Base-by-base conservation (phyloP, 768 basidiomycete genomes). In the Lepiota brunneoincarnata region DNA sequence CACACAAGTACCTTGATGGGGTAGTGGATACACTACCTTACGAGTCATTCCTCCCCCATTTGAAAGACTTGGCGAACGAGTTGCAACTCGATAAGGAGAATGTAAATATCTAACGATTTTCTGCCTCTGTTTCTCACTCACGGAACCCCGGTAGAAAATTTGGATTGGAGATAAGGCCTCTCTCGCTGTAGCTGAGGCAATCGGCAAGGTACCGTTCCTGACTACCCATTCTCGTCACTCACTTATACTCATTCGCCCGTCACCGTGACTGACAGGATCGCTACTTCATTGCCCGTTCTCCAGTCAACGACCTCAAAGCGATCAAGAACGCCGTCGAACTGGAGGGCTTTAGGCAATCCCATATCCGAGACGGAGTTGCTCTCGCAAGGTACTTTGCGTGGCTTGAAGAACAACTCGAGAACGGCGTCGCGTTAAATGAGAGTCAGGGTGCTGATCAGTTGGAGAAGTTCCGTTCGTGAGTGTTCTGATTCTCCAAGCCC, bases 361-460 rank as follows among this genome's bases (percentile, higher is more conserved):
- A 99, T 64, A 83, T 96, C 28, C 81, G 95, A 9, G 96, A 98
- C 67, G 94, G 96, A 0, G 84, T 79, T 1, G 95, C 95, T 0
- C 75, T 98, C 43, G 84, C 81, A 6, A 80, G 87, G 12, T 99
- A 98, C 71, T 98, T 98, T 61, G 78, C 93, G 0, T 99, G 96
- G 97, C 76, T 99, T 1, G 93, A 98, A 68, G 89, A 93, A 57
- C 80, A 87, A 59, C 73, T 98, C 15, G 67, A 78, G 2, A 71
- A 77, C 6, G 90, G 84, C 0, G 74, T 72, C 15, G 76, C 74
- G 54, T 45, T 95, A 55, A 86, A 79, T 38, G 96, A 99, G 67
- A 85, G 84, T 58, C 79, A 93, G 56, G 96, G 81, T 11, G 87
- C 94, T 1, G 81, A 83, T 60, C 74, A 85, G 61, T 75, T 99